Evolutionary conservation across 192 early-diverging fungal species (phyloP), one percentile per base, ranked within the genome.

Genomic region (Rhizophagus clarus): DNA sequence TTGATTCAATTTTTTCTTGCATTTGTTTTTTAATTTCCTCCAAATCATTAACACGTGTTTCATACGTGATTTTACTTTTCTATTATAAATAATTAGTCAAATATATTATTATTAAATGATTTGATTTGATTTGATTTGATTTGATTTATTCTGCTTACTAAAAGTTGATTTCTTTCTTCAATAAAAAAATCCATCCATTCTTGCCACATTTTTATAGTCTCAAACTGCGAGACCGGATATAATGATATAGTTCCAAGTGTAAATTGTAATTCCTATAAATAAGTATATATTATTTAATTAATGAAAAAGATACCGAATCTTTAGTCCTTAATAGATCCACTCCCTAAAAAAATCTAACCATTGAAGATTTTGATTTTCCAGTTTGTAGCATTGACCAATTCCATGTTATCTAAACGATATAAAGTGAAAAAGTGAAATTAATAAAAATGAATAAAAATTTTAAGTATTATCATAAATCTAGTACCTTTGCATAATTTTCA

Each of bases 111-210:
- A 28, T 14, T 40, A 40, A 40, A 40, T 40, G 8, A 40, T 40
- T 9, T 7, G 6, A 8, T 7, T 40, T n/a, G n/a, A n/a, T n/a
- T n/a, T n/a, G n/a, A n/a, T n/a, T 40, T 68, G 8, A 68, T 26
- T 68, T 32, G 32, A 32, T 20, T 66, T 31, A 0, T 14, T 9
- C 2, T 42, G 12, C 20, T 22, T 70, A 70, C 68, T 29, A 70
- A 42, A 40, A 42, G n/a, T 24, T 70, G 68, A 42, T 70, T 34
- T n/a, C 68, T 31, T 42, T 70, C 68, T 20, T 70, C 37, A 70
- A 70, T 70, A 40, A 70, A 70, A 70, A 42, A 70, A 70, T 70
- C 68, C 10, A 70, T 70, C 68, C 68, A 70, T 40, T 70, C 68
- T 37, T 40, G 68, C 31, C 31, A 70, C 31, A 70, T n/a, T 11